A percentile compares a stretch with the other conserved stretches of the same genome.
Evolutionary conservation across 768 basidiomycete genomes (phyloP).

Genomic region (Filobasidium floriforme): DNA sequence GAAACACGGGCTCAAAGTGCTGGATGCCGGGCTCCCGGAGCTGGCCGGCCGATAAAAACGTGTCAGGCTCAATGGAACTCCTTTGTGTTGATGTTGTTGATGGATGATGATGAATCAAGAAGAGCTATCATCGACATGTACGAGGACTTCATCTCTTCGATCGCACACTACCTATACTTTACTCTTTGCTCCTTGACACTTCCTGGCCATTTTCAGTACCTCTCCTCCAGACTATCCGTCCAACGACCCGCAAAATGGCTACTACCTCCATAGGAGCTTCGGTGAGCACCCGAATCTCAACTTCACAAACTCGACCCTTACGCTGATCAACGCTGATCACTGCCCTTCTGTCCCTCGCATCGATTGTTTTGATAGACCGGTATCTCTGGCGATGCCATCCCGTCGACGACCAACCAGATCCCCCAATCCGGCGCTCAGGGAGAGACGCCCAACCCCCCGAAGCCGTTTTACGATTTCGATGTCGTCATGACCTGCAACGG

Average conservation of each 20-base stretch:
- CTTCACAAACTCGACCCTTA: background rate
- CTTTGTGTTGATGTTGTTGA: too few species aligned
- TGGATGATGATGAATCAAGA: too few species aligned
- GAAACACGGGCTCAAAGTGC: too few species aligned
- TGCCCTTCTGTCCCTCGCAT: background rate
- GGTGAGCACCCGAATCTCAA: background rate
- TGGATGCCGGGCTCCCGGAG: too few species aligned
- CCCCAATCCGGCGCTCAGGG: background rate
- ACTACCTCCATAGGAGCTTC: slow-evolving; percentile 3
- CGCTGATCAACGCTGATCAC: background rate
- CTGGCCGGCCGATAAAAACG: too few species aligned
- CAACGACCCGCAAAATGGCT: background rate
- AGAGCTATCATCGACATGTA: too few species aligned
- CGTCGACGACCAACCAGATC: slow-evolving; percentile 3
- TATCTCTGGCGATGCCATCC: background rate
- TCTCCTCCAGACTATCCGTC: too few species aligned
- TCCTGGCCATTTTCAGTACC: too few species aligned
- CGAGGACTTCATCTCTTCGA: too few species aligned
- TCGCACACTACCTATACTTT: too few species aligned
- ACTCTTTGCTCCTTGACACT: too few species aligned
- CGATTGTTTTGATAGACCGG: background rate
- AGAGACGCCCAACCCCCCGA: slow-evolving; percentile 22
- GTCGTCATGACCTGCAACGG: slow-evolving; percentile 45
- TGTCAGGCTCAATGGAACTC: too few species aligned
- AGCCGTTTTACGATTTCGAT: slow-evolving; percentile 40